Evolutionary conservation across 768 basidiomycete species (phyloP).

Genomic region (Phaeotremella skinneri): DNA sequence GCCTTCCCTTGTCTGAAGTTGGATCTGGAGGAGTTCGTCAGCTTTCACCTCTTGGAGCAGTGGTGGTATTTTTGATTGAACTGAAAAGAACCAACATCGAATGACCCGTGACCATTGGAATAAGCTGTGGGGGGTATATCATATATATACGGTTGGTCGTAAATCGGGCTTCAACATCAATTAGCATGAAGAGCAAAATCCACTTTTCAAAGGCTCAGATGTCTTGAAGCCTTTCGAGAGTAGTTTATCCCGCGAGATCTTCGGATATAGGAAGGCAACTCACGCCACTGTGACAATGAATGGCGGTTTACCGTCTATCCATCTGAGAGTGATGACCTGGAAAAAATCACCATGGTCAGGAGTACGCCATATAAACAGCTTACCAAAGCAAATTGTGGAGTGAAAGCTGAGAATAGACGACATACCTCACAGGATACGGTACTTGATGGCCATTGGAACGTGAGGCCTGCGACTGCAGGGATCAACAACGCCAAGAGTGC

Average conservation of each 20-base stretch:
- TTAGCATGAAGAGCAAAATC: not conserved
- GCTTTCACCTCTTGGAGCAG: not conserved
- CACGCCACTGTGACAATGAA: constrained; percentile 36
- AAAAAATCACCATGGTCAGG: not conserved
- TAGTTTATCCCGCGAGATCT: too few species aligned
- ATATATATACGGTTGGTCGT: constrained; percentile 32
- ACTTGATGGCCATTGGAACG: constrained; percentile 38
- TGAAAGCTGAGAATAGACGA: not conserved
- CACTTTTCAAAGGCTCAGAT: not conserved
- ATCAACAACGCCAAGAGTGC: too few species aligned
- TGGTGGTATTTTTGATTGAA: constrained; percentile 15
- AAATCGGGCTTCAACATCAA: constrained; percentile 26
- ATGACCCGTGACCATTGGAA: constrained; percentile 7
- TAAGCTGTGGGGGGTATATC: constrained; percentile 27
- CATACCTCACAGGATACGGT: constrained; percentile 36
- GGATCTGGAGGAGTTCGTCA: constrained; percentile 19
- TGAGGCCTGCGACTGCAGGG: too few species aligned
- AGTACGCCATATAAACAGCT: not conserved
- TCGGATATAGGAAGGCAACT: constrained; percentile 12
- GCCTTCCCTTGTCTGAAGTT: constrained; percentile 29
- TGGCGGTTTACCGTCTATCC: constrained; percentile 31
- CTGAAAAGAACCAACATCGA: constrained; percentile 21
- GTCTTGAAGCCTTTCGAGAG: too few species aligned
- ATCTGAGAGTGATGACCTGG: constrained; percentile 34
- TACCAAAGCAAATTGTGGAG: not conserved